phyloP scores from a whole-genome alignment of 2,329 filamentous ascomycete genomes.

The Pseudogymnoascus sp. region DNA sequence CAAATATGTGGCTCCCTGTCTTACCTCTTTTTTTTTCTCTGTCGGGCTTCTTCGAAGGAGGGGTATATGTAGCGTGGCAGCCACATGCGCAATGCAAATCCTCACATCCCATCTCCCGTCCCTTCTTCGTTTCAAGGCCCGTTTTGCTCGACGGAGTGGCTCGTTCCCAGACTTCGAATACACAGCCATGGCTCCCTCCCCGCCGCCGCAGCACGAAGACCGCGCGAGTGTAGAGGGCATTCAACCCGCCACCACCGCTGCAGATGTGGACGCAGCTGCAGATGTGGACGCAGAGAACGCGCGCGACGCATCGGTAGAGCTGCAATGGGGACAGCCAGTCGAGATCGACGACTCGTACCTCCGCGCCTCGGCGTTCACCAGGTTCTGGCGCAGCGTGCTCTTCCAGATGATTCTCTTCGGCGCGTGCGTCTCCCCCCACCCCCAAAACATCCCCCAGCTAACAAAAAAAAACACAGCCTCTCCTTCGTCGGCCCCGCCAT shows the following conservation, averaged over 20 bases:
- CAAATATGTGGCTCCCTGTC: not conserved
- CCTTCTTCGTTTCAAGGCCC: too few species aligned
- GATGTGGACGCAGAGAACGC: not conserved
- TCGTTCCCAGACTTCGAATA: too few species aligned
- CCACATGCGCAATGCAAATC: too few species aligned
- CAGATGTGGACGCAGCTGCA: too few species aligned
- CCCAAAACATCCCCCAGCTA: too few species aligned
- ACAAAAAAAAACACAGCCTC: conserved; percentile 5
- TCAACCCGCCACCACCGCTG: too few species aligned
- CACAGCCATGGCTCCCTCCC: too few species aligned
- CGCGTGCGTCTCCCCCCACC: conserved; percentile 3
- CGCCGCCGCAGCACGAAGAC: too few species aligned
- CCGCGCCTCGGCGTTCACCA: not conserved
- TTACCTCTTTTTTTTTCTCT: not conserved
- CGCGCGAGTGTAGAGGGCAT: too few species aligned
- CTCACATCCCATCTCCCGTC: too few species aligned
- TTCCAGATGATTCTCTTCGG: conserved; percentile 15
- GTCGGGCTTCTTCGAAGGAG: not conserved
- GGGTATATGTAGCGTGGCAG: not conserved
- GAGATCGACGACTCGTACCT: conserved; percentile 10
- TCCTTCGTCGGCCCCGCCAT: conserved; percentile 17
- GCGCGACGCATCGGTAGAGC: not conserved
- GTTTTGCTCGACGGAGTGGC: too few species aligned
- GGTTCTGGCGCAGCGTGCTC: conserved; percentile 10
- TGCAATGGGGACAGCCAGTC: not conserved